These are phyloP conservation scores for Barnettozyma pratensis DNA, from an alignment of 805 yeast species.

Conservation along the genomic window DNA sequence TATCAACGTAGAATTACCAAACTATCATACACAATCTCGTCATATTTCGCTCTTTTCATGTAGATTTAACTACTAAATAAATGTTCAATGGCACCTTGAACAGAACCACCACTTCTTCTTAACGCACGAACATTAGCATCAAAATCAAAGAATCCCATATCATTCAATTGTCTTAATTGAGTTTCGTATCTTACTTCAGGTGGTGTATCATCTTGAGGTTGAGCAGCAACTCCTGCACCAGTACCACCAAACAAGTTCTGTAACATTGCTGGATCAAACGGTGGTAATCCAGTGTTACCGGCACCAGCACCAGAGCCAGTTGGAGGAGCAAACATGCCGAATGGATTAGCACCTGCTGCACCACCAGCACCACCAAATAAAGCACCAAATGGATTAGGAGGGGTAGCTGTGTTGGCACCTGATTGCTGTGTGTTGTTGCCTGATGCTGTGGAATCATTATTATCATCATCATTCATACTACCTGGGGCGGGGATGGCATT, in stretches of 20 bases:
- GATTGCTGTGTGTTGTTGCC: slow-evolving; percentile 13
- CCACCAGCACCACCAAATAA: slow-evolving; percentile 12
- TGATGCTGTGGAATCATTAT: slow-evolving; percentile 24
- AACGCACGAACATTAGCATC: slow-evolving; percentile 89
- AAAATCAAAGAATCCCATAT: slow-evolving; percentile 86
- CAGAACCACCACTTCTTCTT: slow-evolving; percentile 94
- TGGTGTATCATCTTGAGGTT: slow-evolving; percentile 52
- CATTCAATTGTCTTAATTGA: slow-evolving; percentile 71
- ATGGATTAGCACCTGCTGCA: slow-evolving; percentile 35
- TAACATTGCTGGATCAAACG: slow-evolving; percentile 43
- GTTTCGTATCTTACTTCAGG: slow-evolving; percentile 75
- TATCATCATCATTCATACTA: slow-evolving; percentile 17
- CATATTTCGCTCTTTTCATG: neutral
- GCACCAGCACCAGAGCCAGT: slow-evolving; percentile 23
- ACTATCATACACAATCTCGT: neutral
- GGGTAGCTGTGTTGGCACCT: slow-evolving; percentile 8
- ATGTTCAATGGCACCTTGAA: slow-evolving; percentile 93
- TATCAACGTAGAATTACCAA: neutral
- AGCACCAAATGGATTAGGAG: slow-evolving; percentile 7
- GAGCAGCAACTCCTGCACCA: slow-evolving; percentile 14
- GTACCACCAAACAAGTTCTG: slow-evolving; percentile 43
- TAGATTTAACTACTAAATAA: slow-evolving; percentile 48
- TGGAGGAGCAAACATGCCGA: slow-evolving; percentile 29
- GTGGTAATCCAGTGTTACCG: slow-evolving; percentile 30
- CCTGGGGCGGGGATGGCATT: slow-evolving; percentile 49